Evolutionary conservation across 805 yeast genomes (phyloP).

Genomic region (Starmerella asiatica): DNA sequence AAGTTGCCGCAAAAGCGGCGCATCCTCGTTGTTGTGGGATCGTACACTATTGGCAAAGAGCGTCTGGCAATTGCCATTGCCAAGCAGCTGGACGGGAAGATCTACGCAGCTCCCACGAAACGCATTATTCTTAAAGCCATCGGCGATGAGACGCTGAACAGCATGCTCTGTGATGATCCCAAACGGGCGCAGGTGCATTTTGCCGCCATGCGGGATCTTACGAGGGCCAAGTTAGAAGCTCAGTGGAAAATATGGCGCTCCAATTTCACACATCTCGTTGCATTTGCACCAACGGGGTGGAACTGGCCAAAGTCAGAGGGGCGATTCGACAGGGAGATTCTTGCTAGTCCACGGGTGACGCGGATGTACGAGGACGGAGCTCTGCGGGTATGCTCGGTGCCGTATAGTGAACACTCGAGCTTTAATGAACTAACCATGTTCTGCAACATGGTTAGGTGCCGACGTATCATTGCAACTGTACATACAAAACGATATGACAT

Average conservation of each 20-base stretch:
- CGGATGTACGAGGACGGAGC: slow-evolving; percentile 21
- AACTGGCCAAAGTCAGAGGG: slow-evolving; percentile 33
- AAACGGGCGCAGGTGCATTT: slow-evolving; percentile 49
- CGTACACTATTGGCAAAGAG: slow-evolving; percentile 90
- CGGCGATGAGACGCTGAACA: slow-evolving; percentile 32
- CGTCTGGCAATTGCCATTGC: slow-evolving; percentile 48
- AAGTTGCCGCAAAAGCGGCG: slow-evolving; percentile 25
- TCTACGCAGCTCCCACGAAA: slow-evolving; percentile 36
- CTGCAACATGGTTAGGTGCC: slow-evolving; percentile 38
- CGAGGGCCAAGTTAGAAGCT: slow-evolving; percentile 30
- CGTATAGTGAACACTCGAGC: slow-evolving; percentile 91
- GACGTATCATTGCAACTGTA: slow-evolving; percentile 67
- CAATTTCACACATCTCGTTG: slow-evolving; percentile 50
- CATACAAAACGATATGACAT: slow-evolving; percentile 19
- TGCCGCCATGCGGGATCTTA: slow-evolving; percentile 47
- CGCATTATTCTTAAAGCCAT: slow-evolving; percentile 35
- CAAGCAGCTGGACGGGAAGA: slow-evolving; percentile 24
- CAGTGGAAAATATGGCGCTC: slow-evolving; percentile 38
- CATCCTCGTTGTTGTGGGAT: slow-evolving; percentile 54
- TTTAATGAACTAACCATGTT: slow-evolving; percentile 65
- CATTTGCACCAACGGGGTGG: slow-evolving; percentile 88
- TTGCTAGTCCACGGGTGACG: slow-evolving; percentile 13
- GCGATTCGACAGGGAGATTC: slow-evolving; percentile 10
- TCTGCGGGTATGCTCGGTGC: slow-evolving; percentile 47
- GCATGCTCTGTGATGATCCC: slow-evolving; percentile 35